A percentile compares a stretch with the other conserved stretches of the same genome.
Evolutionary conservation across 345 rosid species (phyloP).

Genomic region (Chamaenerion angustifolium): DNA sequence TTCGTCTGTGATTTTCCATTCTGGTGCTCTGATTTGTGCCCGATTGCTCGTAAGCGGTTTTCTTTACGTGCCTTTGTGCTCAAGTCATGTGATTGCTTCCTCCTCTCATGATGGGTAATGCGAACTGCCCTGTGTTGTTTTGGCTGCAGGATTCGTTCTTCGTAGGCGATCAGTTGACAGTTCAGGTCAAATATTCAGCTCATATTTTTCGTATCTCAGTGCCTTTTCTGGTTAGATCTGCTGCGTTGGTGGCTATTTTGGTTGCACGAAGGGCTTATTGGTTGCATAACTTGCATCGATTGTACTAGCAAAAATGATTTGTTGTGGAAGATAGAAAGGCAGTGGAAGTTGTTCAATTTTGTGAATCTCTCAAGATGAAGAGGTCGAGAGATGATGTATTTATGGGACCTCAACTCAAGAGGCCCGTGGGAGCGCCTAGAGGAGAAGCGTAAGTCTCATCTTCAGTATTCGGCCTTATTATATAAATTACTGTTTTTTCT

Average conservation of each 20-base stretch:
- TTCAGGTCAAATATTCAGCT: conserved; percentile 8
- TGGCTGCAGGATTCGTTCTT: conserved; percentile 4
- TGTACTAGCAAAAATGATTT: conserved; percentile 27
- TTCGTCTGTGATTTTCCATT: background rate
- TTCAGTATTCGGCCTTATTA: background rate
- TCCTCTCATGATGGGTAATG: conserved; percentile 1
- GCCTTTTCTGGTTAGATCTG: conserved; percentile 38
- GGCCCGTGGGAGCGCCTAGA: conserved; percentile 46
- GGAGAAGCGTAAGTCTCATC: conserved; percentile 56
- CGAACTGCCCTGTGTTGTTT: conserved; percentile 8
- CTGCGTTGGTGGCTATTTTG: conserved; percentile 10
- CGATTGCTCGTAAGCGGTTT: background rate
- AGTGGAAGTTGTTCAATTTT: background rate
- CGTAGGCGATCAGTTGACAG: conserved; percentile 19
- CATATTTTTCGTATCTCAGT: background rate
- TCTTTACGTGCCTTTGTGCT: conserved; percentile 18
- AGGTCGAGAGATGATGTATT: conserved; percentile 65
- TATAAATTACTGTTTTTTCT: conserved; percentile 1
- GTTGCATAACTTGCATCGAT: conserved; percentile 17
- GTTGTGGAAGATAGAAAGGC: conserved; percentile 14
- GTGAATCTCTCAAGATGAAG: conserved; percentile 35
- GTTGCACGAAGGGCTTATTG: conserved; percentile 11
- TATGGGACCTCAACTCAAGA: conserved; percentile 40
- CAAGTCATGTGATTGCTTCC: conserved; percentile 21
- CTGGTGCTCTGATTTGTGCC: conserved; percentile 1